A percentile compares a stretch with the other conserved stretches of the same genome.
These are phyloP conservation scores for Corylus avellana DNA, from an alignment of 306 rosid genomes.

Conservation along the genomic window DNA sequence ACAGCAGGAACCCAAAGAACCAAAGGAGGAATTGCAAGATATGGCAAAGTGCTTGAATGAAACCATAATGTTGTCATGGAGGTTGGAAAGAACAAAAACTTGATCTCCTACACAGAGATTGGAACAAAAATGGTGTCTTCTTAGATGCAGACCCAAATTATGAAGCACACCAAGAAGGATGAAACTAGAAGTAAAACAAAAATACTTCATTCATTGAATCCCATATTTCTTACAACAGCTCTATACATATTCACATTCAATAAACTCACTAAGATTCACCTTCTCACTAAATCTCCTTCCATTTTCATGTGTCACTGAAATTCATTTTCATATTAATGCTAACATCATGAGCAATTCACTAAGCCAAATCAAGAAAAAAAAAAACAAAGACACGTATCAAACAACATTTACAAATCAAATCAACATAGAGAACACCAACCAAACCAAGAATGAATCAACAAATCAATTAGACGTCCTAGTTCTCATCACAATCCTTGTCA, in stretches of 20 bases:
- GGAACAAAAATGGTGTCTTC: not conserved
- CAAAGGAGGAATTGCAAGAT: not conserved
- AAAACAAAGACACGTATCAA: not conserved
- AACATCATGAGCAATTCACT: not conserved
- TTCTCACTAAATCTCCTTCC: not conserved
- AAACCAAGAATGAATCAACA: constrained; percentile 21
- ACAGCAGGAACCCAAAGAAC: no score
- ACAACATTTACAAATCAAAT: not conserved
- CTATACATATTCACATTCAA: not conserved
- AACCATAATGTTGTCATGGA: not conserved
- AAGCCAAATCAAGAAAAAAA: not conserved
- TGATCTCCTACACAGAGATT: not conserved
- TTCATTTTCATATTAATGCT: not conserved
- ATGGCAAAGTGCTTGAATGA: not conserved
- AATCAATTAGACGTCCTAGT: constrained; percentile 39
- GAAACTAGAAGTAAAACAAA: not conserved
- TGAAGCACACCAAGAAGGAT: not conserved
- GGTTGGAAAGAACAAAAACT: not conserved
- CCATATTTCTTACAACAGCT: not conserved
- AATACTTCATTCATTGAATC: not conserved
- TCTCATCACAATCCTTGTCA: constrained; percentile 73
- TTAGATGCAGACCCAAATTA: not conserved
- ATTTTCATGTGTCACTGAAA: not conserved
- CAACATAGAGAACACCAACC: not conserved
- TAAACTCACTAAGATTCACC: not conserved